Evolutionary conservation across 768 basidiomycete genomes (phyloP).

Genomic region (Gelatoporia subvermispora): DNA sequence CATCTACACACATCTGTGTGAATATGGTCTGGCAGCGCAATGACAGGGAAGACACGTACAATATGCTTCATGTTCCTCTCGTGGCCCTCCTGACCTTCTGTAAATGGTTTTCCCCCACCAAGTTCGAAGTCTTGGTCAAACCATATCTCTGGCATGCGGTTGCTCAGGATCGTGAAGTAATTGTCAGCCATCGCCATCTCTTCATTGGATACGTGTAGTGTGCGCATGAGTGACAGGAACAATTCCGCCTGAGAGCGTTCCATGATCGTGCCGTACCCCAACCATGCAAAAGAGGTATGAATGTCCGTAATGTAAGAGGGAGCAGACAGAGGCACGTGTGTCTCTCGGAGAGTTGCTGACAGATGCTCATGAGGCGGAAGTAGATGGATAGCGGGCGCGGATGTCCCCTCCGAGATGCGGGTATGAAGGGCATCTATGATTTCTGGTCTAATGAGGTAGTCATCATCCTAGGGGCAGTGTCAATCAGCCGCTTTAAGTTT

Average conservation of each 20-base stretch:
- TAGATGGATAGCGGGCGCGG: slow-evolving; percentile 39
- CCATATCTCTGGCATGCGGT: slow-evolving; percentile 55
- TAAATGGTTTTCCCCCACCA: slow-evolving; percentile 58
- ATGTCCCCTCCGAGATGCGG: slow-evolving; percentile 27
- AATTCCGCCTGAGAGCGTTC: slow-evolving; percentile 35
- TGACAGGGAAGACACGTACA: slow-evolving; percentile 32
- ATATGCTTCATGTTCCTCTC: slow-evolving; percentile 56
- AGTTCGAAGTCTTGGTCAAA: slow-evolving; percentile 60
- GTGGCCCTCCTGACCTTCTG: slow-evolving; percentile 51
- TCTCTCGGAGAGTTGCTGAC: slow-evolving; percentile 44
- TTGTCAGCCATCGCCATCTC: slow-evolving; percentile 67
- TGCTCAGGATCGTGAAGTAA: slow-evolving; percentile 57
- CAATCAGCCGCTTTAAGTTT: not conserved
- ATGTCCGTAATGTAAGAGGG: slow-evolving; percentile 24
- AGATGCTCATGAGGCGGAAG: slow-evolving; percentile 61
- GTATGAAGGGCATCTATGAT: slow-evolving; percentile 47
- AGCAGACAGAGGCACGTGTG: slow-evolving; percentile 23
- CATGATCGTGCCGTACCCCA: slow-evolving; percentile 60
- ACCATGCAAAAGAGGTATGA: slow-evolving; percentile 60
- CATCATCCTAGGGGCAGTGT: slow-evolving; percentile 49
- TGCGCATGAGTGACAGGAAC: slow-evolving; percentile 45
- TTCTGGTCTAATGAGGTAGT: slow-evolving; percentile 57
- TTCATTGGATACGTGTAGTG: slow-evolving; percentile 40
- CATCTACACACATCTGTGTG: slow-evolving; percentile 25
- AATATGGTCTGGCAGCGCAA: not conserved